Evolutionary conservation across 108 stramenopile genomes (phyloP).

Genomic region (Cyclotella distinguenda): DNA sequence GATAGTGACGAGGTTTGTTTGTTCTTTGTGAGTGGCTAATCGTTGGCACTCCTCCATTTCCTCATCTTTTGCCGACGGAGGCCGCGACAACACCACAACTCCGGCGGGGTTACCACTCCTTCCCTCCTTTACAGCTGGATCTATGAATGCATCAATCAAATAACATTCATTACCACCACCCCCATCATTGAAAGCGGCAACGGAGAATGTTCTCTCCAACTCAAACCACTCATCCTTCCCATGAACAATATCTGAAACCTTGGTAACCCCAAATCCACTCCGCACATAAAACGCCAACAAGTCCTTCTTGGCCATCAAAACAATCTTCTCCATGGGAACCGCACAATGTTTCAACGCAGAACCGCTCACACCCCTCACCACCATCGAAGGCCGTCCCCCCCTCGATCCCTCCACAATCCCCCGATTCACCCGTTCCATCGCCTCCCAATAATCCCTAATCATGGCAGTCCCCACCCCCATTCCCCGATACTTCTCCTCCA

Average conservation of each 20-base stretch:
- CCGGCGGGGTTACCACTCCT: constrained; percentile 96
- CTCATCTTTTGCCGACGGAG: constrained; percentile 6
- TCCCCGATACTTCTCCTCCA: constrained; percentile 45
- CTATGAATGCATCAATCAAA: constrained; percentile 36
- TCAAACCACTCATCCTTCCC: constrained; percentile 84
- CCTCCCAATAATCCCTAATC: constrained; percentile 50
- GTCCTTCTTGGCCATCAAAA: constrained; percentile 66
- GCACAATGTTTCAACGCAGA: neutral
- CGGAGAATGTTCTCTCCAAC: constrained; percentile 29
- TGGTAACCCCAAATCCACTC: constrained; percentile 67
- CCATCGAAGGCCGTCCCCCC: neutral
- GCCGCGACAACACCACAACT: constrained; percentile 68
- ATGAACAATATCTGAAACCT: constrained; percentile 70
- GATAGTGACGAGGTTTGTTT: neutral
- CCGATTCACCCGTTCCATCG: constrained; percentile 9
- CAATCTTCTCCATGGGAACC: constrained; percentile 10
- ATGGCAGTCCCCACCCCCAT: constrained; percentile 53
- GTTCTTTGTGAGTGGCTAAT: no score
- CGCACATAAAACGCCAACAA: constrained; percentile 73
- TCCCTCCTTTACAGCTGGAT: constrained; percentile 22
- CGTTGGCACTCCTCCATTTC: neutral
- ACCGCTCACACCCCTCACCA: neutral
- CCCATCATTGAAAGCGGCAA: neutral
- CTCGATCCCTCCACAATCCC: constrained; percentile 1
- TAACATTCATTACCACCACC: constrained; percentile 22